Percentiles rank a stretch among this genome's conserved stretches.
Evolutionary conservation across 371 early-diverging fungal genomes (phyloP).

Genomic region (Lichtheimia hyalospora): DNA sequence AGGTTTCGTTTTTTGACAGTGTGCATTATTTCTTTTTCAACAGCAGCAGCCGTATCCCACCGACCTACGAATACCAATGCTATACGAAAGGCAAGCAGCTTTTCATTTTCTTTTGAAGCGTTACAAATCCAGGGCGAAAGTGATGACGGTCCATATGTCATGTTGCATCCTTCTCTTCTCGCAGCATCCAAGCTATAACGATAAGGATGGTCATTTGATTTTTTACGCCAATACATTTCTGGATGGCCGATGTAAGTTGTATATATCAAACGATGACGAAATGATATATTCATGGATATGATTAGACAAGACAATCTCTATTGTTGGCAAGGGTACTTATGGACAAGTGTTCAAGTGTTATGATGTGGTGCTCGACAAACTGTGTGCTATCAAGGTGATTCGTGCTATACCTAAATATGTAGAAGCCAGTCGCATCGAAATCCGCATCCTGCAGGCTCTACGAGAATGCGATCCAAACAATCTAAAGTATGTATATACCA

Average conservation of each 20-base stretch:
- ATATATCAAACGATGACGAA: not conserved
- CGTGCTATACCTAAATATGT: slow-evolving; percentile 93
- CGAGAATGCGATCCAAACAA: slow-evolving; percentile 76
- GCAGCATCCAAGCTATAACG: slow-evolving; percentile 27
- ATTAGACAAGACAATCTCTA: slow-evolving; percentile 74
- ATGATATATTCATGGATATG: too few species aligned
- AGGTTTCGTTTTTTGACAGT: too few species aligned
- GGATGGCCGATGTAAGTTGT: slow-evolving; percentile 66
- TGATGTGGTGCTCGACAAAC: slow-evolving; percentile 61
- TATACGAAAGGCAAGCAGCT: slow-evolving; percentile 1
- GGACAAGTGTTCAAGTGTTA: slow-evolving; percentile 93
- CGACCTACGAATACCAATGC: too few species aligned
- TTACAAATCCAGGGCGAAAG: too few species aligned
- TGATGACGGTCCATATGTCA: not conserved
- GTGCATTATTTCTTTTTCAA: too few species aligned
- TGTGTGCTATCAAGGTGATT: slow-evolving; percentile 82
- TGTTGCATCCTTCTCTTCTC: not conserved
- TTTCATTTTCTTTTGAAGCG: too few species aligned
- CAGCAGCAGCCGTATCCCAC: not conserved
- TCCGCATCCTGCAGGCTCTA: slow-evolving; percentile 79
- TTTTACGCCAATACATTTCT: slow-evolving; percentile 74
- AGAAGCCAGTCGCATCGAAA: slow-evolving; percentile 90
- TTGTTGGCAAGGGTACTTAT: slow-evolving; percentile 96
- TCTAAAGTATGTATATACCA: slow-evolving; percentile 46
- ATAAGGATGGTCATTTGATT: slow-evolving; percentile 92